A percentile compares a stretch with the other conserved stretches of the same genome.
Conservation (phyloP, 2,329 filamentous ascomycete species). For the Fusarium globosum region DNA sequence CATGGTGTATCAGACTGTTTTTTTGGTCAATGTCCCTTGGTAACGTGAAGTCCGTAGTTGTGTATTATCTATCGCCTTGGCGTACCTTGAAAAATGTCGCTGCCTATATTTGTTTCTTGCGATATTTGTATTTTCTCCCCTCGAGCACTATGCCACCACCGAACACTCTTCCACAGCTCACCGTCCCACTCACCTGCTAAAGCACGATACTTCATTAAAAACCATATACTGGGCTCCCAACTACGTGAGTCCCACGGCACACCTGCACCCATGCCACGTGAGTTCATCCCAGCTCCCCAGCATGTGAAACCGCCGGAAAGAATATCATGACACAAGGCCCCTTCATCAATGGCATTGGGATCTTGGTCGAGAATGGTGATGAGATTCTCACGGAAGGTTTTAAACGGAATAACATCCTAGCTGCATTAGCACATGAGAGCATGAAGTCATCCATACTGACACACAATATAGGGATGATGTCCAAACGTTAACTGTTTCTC, state of each 20-base stretch:
- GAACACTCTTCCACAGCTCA: conserved; percentile 49
- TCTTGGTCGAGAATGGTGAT: conserved; percentile 42
- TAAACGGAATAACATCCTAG: conserved; percentile 51
- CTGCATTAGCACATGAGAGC: conserved; percentile 12
- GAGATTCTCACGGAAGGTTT: conserved; percentile 46
- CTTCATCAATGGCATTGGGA: conserved; percentile 49
- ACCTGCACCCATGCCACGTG: conserved; percentile 48
- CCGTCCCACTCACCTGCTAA: conserved; percentile 52
- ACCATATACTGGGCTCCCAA: conserved; percentile 59
- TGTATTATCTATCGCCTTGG: conserved; percentile 8
- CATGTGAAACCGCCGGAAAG: conserved; percentile 50
- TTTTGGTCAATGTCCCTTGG: neutral
- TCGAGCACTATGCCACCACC: conserved; percentile 47
- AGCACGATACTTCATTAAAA: conserved; percentile 54
- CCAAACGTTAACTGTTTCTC: conserved; percentile 49
- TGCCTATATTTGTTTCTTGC: neutral
- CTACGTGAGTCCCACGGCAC: conserved; percentile 58
- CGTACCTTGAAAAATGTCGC: neutral
- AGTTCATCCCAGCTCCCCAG: conserved; percentile 50
- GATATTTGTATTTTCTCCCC: conserved; percentile 39
- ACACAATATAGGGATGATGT: conserved; percentile 51
- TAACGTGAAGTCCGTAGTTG: neutral
- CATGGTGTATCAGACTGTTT: conserved; percentile 16
- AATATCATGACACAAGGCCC: conserved; percentile 52
- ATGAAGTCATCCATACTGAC: neutral